Base-by-base conservation (phyloP, 2,329 filamentous ascomycete species). In the Neoascochyta sp. region DNA sequence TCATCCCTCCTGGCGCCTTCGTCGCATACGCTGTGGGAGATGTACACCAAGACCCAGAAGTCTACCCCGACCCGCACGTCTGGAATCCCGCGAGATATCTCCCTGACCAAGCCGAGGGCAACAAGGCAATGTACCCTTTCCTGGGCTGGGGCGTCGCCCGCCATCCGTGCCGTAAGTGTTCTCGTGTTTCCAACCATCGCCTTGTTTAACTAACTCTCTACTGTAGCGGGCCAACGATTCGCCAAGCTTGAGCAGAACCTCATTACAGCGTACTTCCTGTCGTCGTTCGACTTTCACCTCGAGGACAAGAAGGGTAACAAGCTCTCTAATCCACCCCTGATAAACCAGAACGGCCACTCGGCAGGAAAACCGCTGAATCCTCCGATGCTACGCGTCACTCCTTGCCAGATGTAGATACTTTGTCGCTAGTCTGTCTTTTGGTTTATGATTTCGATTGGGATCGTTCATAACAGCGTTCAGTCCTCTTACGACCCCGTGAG, bases 231-330 rank as follows among this genome's bases (percentile, higher is more conserved):
- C 14, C 47, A 54, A 63, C 64, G 60, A 31, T 74, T 76, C 48
- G 73, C 74, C 1, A 75, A 75, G 41, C 53, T 77, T 2, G 72
- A 76, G 47, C 66, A 69, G 32, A 68, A 64, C 28, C 52, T 76
- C 36, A 69, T 74, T 16, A 65, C 63, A 0, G 70, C 69, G 1
- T 65, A 69, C 25, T 74, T 75, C 33, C 32, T 73, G 10, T 66
- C 71, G 3, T 63, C 62, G 22, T 76, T 75, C 32, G 67, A 74
- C 32, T 70, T 68, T 33, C 44, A 59, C 7, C 55, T 73, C 3
- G 45, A 50, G n/a, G 65, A 75, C 22, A 50, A 52, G 23, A 31
- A 58, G 3, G 71, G 69, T 0, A 58, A 56, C 3, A 42, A 29
- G 14, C 32, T 57, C 6, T 29, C 22, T 1, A 24, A 39, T 7